Conservation (phyloP, 179 eudicot genomes). For the Gypsophila paniculata region DNA sequence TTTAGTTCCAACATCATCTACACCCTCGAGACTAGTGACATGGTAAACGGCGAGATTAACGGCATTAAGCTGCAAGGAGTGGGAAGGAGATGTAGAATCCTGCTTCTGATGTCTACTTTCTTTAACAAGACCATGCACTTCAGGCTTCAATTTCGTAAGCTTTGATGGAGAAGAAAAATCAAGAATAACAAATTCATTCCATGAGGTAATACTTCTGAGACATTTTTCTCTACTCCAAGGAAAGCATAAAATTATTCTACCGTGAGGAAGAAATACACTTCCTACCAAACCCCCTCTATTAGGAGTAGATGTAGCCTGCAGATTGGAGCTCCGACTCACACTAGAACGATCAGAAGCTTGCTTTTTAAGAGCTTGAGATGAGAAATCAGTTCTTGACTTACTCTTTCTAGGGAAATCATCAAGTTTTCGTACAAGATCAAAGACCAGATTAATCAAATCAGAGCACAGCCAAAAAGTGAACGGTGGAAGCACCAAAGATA, state of each 20-base stretch:
- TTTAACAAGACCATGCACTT: conserved; percentile 26
- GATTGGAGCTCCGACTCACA: conserved; percentile 25
- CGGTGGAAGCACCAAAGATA: conserved; percentile 67
- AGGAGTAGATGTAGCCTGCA: conserved; percentile 21
- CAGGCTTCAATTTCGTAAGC: conserved; percentile 33
- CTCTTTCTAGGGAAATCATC: conserved; percentile 32
- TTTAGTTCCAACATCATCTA: conserved; percentile 21
- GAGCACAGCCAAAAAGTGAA: conserved; percentile 64
- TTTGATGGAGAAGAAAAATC: conserved; percentile 45
- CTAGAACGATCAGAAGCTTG: conserved; percentile 26
- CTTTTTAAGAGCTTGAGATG: conserved; percentile 30
- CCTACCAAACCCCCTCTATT: conserved; percentile 42
- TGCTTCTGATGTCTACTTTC: conserved; percentile 33
- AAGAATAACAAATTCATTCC: conserved; percentile 72
- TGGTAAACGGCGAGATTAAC: conserved; percentile 50
- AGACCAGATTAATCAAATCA: conserved; percentile 35
- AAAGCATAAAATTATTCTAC: conserved; percentile 65
- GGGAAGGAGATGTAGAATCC: conserved; percentile 35
- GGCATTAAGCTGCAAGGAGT: conserved; percentile 55
- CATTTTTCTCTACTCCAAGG: conserved; percentile 41
- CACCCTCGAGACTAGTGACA: conserved; percentile 31
- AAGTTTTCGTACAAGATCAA: conserved; percentile 40
- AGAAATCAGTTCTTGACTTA: conserved; percentile 19
- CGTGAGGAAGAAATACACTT: conserved; percentile 55
- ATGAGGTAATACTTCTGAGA: conserved; percentile 46